Evolutionary conservation across 306 rosid genomes (phyloP).

Genomic region (Medicago truncatula): DNA sequence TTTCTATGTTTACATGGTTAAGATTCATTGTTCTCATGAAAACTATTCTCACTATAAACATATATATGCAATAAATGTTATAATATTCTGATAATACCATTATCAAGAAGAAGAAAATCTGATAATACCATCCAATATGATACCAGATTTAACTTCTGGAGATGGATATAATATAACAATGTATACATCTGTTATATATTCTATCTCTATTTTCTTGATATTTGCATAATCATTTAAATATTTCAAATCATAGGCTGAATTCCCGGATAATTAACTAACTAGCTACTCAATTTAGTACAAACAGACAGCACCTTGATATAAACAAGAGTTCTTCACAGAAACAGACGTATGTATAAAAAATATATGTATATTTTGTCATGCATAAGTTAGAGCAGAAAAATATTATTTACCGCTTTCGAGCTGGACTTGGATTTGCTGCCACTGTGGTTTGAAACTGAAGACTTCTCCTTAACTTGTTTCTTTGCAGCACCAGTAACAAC

Average conservation of each 20-base stretch:
- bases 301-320: conserved; percentile 24
- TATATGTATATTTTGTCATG: conserved; percentile 12
- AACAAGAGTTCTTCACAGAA: conserved; percentile 11
- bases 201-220: conserved; percentile 15
- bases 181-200: neutral
- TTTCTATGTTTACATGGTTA: neutral
- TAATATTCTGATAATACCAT: neutral
- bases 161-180: neutral
- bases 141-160: neutral
- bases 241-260: neutral
- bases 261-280: conserved; percentile 8
- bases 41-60: neutral
- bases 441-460: conserved; percentile 70
- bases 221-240: conserved; percentile 4
- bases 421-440: conserved; percentile 81
- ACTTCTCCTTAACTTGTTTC: conserved; percentile 83
- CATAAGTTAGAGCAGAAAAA: conserved; percentile 17
- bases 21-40: neutral
- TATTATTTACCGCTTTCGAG: conserved; percentile 63
- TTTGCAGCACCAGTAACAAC: conserved; percentile 81
- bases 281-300: conserved; percentile 12
- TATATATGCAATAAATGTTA: too few species aligned
- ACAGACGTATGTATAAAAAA: conserved; percentile 29
- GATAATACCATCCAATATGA: neutral
- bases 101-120: too few species aligned